Base-by-base conservation (phyloP, 1,139 yeast genomes). In the Hansenula anomala region DNA sequence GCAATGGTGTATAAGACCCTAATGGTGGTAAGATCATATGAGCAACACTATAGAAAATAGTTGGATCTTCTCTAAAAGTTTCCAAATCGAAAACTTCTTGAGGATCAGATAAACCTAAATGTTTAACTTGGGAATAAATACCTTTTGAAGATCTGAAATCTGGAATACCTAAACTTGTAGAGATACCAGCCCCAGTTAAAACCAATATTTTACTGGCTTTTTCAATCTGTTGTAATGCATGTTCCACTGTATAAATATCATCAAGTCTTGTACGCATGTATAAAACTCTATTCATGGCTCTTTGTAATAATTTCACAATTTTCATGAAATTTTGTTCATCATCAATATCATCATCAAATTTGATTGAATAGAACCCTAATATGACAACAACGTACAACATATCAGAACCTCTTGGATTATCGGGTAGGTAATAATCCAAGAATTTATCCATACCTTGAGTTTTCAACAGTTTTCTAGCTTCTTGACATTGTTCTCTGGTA, bases 151-250 rank as follows among this genome's bases (percentile, higher is more conserved):
- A 89, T 55, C 98, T 74, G 64, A 92, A 92, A 63, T 92, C 98
- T 0, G 97, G 97, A 40, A 90, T 90, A 2, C 97, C 97, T 42
- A 90, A 66, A 28, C 90, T 79, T 5, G 97, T 90, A 15, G 96
- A 87, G 33, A 92, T 89, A 16, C 98, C 98, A 0, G 98, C 98
- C 6, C 98, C 98, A 0, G 97, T 88, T 22, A 92, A 66, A 1
- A 92, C 95, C 45, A 92, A 55, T 17, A 92, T 75, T 40, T 79
- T 82, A 16, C 71, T 58, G 1, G 94, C 78, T 11, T 64, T 64
- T 16, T 67, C 52, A 30, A 90, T 66, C 33, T 74, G 73, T 1
- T 66, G 66, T 4, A 77, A 60, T 1, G 83, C 78, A 46, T 81
- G 78, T n/a, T 80, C 81, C 5, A 86, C 54, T 1, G 81, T 75